Evolutionary conservation across 768 basidiomycete genomes (phyloP).

Genomic region (Lentinus tigrinus): DNA sequence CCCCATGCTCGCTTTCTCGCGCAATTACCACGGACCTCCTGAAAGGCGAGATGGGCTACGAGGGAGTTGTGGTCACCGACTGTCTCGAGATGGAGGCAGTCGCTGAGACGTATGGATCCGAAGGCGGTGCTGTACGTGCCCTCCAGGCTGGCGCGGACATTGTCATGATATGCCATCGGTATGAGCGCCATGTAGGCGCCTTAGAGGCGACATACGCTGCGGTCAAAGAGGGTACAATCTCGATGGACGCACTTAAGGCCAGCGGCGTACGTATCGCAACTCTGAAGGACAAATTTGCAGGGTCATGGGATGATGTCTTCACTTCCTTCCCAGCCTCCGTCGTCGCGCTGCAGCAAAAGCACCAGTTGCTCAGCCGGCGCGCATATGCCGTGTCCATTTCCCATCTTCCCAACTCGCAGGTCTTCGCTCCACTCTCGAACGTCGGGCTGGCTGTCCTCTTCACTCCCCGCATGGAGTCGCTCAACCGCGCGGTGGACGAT

Average conservation of each 20-base stretch:
- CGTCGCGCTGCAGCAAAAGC: slow-evolving; percentile 35
- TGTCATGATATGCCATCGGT: slow-evolving; percentile 73
- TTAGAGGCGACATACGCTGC: slow-evolving; percentile 52
- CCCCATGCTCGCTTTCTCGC: slow-evolving; percentile 58
- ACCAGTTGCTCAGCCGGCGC: slow-evolving; percentile 40
- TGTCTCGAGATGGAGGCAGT: slow-evolving; percentile 80
- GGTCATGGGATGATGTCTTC: slow-evolving; percentile 43
- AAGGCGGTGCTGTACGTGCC: slow-evolving; percentile 54
- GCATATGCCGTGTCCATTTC: slow-evolving; percentile 51
- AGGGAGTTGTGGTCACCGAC: slow-evolving; percentile 68
- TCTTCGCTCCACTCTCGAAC: slow-evolving; percentile 34
- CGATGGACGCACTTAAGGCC: slow-evolving; percentile 34
- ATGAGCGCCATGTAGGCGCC: slow-evolving; percentile 51
- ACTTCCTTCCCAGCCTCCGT: not conserved
- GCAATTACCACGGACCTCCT: slow-evolving; percentile 52
- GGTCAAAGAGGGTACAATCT: slow-evolving; percentile 42
- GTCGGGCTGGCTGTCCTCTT: slow-evolving; percentile 37
- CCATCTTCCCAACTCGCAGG: slow-evolving; percentile 41
- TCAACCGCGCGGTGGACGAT: slow-evolving; percentile 65
- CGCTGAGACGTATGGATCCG: slow-evolving; percentile 46
- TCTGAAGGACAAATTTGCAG: slow-evolving; percentile 53
- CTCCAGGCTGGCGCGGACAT: slow-evolving; percentile 67
- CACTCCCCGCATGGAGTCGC: slow-evolving; percentile 55
- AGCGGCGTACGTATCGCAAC: slow-evolving; percentile 46
- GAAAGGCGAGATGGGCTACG: slow-evolving; percentile 48